phyloP scores from a whole-genome alignment of 140 eudicot species.

The Senecio squalidus region DNA sequence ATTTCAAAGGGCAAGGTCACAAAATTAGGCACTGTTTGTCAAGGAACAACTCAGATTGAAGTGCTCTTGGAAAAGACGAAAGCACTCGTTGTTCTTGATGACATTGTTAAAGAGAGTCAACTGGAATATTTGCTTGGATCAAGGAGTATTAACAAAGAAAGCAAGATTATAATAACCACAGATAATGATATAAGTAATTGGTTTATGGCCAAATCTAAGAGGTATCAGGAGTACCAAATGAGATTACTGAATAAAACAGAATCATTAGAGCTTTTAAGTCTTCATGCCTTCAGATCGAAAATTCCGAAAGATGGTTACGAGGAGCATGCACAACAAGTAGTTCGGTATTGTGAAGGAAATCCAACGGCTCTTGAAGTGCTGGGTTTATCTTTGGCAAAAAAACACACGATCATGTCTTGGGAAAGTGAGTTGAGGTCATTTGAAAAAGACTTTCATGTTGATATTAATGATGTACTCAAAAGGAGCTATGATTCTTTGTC shows the following conservation, averaged over 20 bases:
- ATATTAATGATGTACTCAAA: not conserved
- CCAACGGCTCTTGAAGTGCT: constrained; percentile 16
- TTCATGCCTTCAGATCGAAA: constrained; percentile 16
- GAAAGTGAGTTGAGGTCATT: not conserved
- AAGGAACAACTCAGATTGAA: constrained; percentile 1
- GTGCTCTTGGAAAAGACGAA: constrained; percentile 5
- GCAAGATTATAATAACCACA: constrained; percentile 16
- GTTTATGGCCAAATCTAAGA: not conserved
- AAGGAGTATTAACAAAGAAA: not conserved
- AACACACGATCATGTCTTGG: not conserved
- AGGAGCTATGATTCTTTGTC: constrained; percentile 7
- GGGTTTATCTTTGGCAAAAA: constrained; percentile 6
- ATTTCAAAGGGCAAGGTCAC: not conserved
- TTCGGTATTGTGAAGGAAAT: constrained; percentile 12
- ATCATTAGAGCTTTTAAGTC: constrained; percentile 8
- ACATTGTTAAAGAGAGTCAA: constrained; percentile 1
- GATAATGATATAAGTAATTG: constrained; percentile 1
- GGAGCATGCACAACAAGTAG: not conserved
- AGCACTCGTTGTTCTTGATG: constrained; percentile 17
- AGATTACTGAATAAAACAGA: constrained; percentile 2
- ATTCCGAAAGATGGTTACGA: constrained; percentile 1
- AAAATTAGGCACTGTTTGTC: constrained; percentile 3
- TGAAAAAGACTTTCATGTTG: not conserved
- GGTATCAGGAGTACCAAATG: constrained; percentile 9
- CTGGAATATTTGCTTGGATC: constrained; percentile 10